Evolutionary conservation across 331 rosid genomes (phyloP).

Genomic region (Acacia pycnantha): DNA sequence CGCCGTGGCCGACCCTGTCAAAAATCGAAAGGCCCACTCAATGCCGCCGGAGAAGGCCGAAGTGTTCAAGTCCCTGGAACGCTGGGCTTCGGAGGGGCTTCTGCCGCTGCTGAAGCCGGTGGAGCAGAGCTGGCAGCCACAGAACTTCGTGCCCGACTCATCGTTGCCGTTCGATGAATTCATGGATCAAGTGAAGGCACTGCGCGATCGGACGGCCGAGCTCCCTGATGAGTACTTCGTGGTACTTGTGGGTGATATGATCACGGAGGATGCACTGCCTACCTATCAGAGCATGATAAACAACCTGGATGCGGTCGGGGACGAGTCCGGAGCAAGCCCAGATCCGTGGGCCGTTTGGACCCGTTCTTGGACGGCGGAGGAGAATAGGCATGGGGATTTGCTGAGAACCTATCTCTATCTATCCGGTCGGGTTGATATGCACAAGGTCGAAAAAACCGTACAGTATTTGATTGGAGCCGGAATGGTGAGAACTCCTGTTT

Average conservation of each 20-base stretch:
- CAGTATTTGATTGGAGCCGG: conserved; percentile 67
- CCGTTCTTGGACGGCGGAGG: conserved; percentile 75
- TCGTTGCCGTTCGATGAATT: conserved; percentile 43
- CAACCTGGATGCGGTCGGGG: conserved; percentile 56
- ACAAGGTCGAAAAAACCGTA: conserved; percentile 51
- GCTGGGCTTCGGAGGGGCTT: conserved; percentile 53
- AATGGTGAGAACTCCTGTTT: conserved; percentile 46
- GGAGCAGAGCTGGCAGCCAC: conserved; percentile 64
- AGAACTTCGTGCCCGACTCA: conserved; percentile 46
- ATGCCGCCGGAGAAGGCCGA: conserved; percentile 53
- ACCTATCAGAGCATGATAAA: conserved; percentile 71
- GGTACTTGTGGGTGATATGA: conserved; percentile 69
- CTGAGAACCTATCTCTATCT: conserved; percentile 56
- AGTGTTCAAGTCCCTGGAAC: conserved; percentile 57
- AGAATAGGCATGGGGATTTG: conserved; percentile 72
- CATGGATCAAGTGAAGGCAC: conserved; percentile 45
- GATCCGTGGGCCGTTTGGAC: conserved; percentile 76
- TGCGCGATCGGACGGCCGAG: conserved; percentile 56
- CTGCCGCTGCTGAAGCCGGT: conserved; percentile 64
- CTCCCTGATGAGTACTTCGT: conserved; percentile 70
- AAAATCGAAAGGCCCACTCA: conserved; percentile 31
- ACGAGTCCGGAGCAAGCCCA: conserved; percentile 49
- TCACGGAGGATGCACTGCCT: conserved; percentile 79
- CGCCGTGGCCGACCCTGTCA: conserved; percentile 29
- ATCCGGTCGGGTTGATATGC: conserved; percentile 79